These are phyloP conservation scores for Agrocybe praecox DNA, from an alignment of 768 basidiomycete species.

Conservation along the genomic window DNA sequence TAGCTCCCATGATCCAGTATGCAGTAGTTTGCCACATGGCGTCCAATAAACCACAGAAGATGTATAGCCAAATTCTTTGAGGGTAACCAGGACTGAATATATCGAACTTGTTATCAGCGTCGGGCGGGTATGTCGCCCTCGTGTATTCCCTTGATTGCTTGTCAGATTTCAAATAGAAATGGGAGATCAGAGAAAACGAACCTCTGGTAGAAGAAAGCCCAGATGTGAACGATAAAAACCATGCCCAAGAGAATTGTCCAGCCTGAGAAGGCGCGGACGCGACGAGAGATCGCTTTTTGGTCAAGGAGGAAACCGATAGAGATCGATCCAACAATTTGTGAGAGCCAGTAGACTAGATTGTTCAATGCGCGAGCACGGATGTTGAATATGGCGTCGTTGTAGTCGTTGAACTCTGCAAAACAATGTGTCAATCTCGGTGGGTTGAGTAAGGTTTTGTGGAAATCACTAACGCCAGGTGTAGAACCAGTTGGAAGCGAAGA, in stretches of 20 bases:
- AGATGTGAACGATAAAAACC: constrained; percentile 71
- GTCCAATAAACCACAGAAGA: constrained; percentile 76
- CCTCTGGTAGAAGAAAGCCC: constrained; percentile 81
- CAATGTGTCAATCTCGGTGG: not conserved
- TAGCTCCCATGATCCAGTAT: constrained; percentile 84
- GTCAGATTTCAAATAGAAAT: not conserved
- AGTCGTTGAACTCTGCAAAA: constrained; percentile 75
- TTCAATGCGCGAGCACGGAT: constrained; percentile 80
- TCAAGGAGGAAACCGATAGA: constrained; percentile 74
- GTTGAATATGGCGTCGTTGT: constrained; percentile 78
- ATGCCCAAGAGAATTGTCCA: constrained; percentile 64
- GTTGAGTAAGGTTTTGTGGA: constrained; percentile 16
- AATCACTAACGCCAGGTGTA: constrained; percentile 77
- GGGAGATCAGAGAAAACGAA: constrained; percentile 27
- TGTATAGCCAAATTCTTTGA: constrained; percentile 61
- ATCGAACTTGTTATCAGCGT: constrained; percentile 51
- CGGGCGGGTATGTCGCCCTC: constrained; percentile 44
- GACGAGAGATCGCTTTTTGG: constrained; percentile 52
- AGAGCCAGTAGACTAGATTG: constrained; percentile 77
- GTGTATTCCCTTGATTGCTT: constrained; percentile 53
- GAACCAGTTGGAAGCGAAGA: constrained; percentile 84
- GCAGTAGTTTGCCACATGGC: constrained; percentile 86
- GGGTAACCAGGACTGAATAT: constrained; percentile 57
- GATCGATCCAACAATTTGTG: constrained; percentile 77
- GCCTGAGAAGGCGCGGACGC: constrained; percentile 70